A percentile compares a stretch with the other conserved stretches of the same genome.
Conservation (phyloP, 1,284 basidiomycete species). For the Kwoniella shivajii region DNA sequence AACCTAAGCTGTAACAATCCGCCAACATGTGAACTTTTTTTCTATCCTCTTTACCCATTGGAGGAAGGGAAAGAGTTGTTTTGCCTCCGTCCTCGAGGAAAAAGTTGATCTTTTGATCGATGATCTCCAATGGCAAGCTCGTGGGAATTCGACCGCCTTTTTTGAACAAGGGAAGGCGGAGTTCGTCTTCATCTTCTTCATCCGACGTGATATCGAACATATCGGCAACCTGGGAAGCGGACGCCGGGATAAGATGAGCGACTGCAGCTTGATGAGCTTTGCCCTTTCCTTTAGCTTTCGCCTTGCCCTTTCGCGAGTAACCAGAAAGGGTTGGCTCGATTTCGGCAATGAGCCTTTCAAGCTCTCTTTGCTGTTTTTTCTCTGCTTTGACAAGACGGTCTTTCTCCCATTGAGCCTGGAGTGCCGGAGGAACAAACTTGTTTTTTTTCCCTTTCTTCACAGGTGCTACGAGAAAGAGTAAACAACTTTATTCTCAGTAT, state of each 20-base stretch:
- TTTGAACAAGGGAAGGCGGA: conserved; percentile 9
- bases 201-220: conserved; percentile 47
- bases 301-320: conserved; percentile 63
- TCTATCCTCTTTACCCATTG: conserved; percentile 71
- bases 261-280: conserved; percentile 44
- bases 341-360: conserved; percentile 58
- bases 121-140: conserved; percentile 18
- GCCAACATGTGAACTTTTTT: conserved; percentile 77
- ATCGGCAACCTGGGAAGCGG: conserved; percentile 45
- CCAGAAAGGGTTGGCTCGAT: conserved; percentile 61
- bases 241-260: conserved; percentile 46
- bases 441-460: conserved; percentile 57
- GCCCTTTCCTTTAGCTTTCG: conserved; percentile 36
- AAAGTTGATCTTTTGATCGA: conserved; percentile 69
- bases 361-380: conserved; percentile 66
- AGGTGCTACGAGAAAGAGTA: conserved; percentile 29
- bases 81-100: conserved; percentile 65
- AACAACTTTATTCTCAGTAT: conserved; percentile 14
- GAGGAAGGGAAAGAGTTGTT: conserved; percentile 67
- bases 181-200: conserved; percentile 24
- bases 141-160: conserved; percentile 6
- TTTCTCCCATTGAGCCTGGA: conserved; percentile 73
- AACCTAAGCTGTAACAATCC: conserved; percentile 71
- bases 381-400: conserved; percentile 82
- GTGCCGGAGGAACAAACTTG: conserved; percentile 62